These are phyloP conservation scores for Pseudocercospora musae DNA, from an alignment of 2,329 filamentous ascomycete species.

Conservation along the genomic window DNA sequence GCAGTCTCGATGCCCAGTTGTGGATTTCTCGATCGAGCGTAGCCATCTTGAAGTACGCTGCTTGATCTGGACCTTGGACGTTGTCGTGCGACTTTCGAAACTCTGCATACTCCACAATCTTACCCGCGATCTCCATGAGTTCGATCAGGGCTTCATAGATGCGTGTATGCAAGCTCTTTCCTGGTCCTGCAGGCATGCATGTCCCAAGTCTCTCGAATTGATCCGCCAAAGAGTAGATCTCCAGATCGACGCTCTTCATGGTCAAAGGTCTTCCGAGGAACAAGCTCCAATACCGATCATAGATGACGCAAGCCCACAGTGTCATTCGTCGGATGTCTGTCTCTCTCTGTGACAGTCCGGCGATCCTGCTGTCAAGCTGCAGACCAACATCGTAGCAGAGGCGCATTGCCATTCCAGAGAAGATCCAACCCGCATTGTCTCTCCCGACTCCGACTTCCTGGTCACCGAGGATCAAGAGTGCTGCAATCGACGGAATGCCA, in stretches of 20 bases:
- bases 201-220: slow-evolving; percentile 28
- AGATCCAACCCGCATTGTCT: slow-evolving; percentile 30
- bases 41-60: slow-evolving; percentile 29
- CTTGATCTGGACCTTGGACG: slow-evolving; percentile 21
- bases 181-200: slow-evolving; percentile 24
- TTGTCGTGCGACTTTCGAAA: slow-evolving; percentile 19
- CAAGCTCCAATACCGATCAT: slow-evolving; percentile 29
- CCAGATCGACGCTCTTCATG: slow-evolving; percentile 28
- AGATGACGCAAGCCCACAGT: slow-evolving; percentile 29
- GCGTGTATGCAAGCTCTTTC: slow-evolving; percentile 25
- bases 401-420: slow-evolving; percentile 29
- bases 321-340: slow-evolving; percentile 28
- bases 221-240: slow-evolving; percentile 25
- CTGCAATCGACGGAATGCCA: slow-evolving; percentile 27
- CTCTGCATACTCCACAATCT: slow-evolving; percentile 28
- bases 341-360: slow-evolving; percentile 24
- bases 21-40: slow-evolving; percentile 26
- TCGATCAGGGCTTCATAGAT: slow-evolving; percentile 30
- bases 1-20: slow-evolving; percentile 24
- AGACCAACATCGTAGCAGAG: slow-evolving; percentile 28
- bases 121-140: slow-evolving; percentile 29
- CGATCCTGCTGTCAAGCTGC: slow-evolving; percentile 27
- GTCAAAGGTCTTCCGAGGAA: slow-evolving; percentile 29
- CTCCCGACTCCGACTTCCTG: slow-evolving; percentile 26
- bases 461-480: slow-evolving; percentile 27